Evolutionary conservation across 2,329 filamentous ascomycete species (phyloP), one percentile per base, ranked within the genome.

Genomic region (Apiospora sp.): DNA sequence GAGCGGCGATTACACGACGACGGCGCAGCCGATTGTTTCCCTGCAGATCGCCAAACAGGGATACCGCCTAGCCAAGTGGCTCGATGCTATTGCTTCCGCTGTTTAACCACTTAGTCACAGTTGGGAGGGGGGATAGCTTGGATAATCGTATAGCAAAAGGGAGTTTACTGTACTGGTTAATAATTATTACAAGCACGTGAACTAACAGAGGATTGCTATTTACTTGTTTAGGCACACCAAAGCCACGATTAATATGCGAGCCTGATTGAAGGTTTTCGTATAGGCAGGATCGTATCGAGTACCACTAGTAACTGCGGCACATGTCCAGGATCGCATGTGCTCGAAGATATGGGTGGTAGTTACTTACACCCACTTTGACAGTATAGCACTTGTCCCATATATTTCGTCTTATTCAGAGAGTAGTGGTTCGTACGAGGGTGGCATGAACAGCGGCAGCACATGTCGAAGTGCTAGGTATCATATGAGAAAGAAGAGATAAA

Each of bases 1-100:
- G 7, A 81, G 80, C 71, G 83, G 82, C 14, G 75, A 75, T 14
- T 86, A 86, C 75, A 84, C 83, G 69, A 81, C 82, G 44, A 78
- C 76, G 13, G 84, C 83, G 22, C 78, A 80, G 71, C 81, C 80
- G 13, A 82, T 83, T 19, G 79, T 86, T 51, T 81, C 82, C 74
- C 75, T 85, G 71, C 84, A 86, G 78, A 84, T 86, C 37, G 83
- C 84, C 12, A 86, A 86, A 79, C 83, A 83, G 70, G 84, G 84
- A 0, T 84, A 85, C 71, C 79, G 80, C 13, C 76, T 82, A 5
- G 81, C 80, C 4, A 82, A 81, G 74, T 81, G 77, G 73, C 72
- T 81, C 54, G 80, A 82, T 71, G 80, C 80, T 24, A 79, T 81
- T 67, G 81, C 78, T 70, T 22, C 68, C 22, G 34, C 68, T 51